Base-by-base conservation (phyloP, 2,329 filamentous ascomycete genomes). In the Fusarium secorum region DNA sequence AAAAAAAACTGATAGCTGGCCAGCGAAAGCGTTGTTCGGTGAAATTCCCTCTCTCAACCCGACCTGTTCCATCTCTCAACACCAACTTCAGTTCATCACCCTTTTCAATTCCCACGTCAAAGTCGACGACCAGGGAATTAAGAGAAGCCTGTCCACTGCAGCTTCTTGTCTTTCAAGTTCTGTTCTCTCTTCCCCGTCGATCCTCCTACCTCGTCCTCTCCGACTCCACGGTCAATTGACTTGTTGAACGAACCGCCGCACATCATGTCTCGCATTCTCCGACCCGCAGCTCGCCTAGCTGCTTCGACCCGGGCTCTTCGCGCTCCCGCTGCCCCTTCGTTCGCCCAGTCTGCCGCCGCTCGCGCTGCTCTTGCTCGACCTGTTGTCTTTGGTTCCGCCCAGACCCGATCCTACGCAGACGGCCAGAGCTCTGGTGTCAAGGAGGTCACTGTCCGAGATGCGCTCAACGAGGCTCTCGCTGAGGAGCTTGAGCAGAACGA, bases 371-470 rank as follows among this genome's bases (percentile, higher is more conserved):
- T 81, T 73, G 76, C 81, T 53, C 76, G 77, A 59, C 79, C 80
- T 66, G 77, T 79, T 79, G 77, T 79, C 75, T 81, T 81, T 67
- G 80, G 79, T 66, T 79, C 72, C 65, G 79, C 74, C 55, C 87
- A 88, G 81, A 79, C 83, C 78, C 82, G 87, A 77, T 83, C 85
- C 58, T 89, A 88, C 77, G 87, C 88, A 75, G 85, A 88, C 60
- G 81, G 82, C 69, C 80, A 82, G 42, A 71, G 59, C 71, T 75
- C 74, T 73, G 91, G 91, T 73, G 85, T 86, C 78, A 98, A 98
- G 88, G 93, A 98, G 81, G 94, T 97, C 85, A 97, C 96, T 46
- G 96, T 99, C 79, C 90, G 96, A 85, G 96, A 99, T 81, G 96
- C 96, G 66, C 87, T 99, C 80, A 99, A 99, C 83, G 95, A 99